Evolutionary conservation across 2,329 filamentous ascomycete genomes (phyloP).

Genomic region (Phialocephala subalpina): DNA sequence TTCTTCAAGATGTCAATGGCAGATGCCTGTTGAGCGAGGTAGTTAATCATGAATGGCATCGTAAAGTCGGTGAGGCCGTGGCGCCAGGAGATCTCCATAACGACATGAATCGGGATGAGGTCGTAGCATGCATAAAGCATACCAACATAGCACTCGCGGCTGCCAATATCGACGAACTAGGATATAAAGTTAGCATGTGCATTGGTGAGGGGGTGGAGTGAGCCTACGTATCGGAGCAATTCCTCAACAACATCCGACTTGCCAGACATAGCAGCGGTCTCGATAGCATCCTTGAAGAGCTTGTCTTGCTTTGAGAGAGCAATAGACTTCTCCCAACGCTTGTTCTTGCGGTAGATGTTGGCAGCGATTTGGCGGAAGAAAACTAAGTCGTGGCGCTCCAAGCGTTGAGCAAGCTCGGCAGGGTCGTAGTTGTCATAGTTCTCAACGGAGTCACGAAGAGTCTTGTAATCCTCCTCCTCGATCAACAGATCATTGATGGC

Average conservation of each 20-base stretch:
- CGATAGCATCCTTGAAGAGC: slow-evolving; percentile 98
- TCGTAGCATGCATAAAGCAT: slow-evolving; percentile 99
- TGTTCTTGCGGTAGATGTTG: slow-evolving; percentile 99
- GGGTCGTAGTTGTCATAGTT: slow-evolving; percentile 99
- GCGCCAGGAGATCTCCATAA: slow-evolving; percentile 97
- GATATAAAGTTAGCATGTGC: slow-evolving; percentile 31
- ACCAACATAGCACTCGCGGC: slow-evolving; percentile 98
- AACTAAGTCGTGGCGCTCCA: slow-evolving; percentile 97
- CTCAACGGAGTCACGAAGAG: slow-evolving; percentile 93
- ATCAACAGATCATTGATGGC: slow-evolving; percentile 98
- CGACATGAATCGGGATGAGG: slow-evolving; percentile 88
- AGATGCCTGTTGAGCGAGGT: slow-evolving; percentile 88
- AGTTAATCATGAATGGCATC: slow-evolving; percentile 99
- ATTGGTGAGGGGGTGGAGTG: slow-evolving; percentile 12
- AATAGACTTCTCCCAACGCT: slow-evolving; percentile 99
- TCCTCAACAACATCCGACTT: slow-evolving; percentile 96
- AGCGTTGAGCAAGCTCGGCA: slow-evolving; percentile 86
- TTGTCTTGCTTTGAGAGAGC: slow-evolving; percentile 98
- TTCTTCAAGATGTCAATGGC: slow-evolving; percentile 87
- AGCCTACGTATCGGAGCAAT: slow-evolving; percentile 92
- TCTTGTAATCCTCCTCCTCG: slow-evolving; percentile 99
- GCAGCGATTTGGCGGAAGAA: slow-evolving; percentile 99
- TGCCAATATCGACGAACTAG: slow-evolving; percentile 98
- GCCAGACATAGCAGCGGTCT: slow-evolving; percentile 91
- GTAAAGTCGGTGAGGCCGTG: slow-evolving; percentile 94